Evolutionary conservation across 306 rosid genomes (phyloP).

Genomic region (Comarum palustre): DNA sequence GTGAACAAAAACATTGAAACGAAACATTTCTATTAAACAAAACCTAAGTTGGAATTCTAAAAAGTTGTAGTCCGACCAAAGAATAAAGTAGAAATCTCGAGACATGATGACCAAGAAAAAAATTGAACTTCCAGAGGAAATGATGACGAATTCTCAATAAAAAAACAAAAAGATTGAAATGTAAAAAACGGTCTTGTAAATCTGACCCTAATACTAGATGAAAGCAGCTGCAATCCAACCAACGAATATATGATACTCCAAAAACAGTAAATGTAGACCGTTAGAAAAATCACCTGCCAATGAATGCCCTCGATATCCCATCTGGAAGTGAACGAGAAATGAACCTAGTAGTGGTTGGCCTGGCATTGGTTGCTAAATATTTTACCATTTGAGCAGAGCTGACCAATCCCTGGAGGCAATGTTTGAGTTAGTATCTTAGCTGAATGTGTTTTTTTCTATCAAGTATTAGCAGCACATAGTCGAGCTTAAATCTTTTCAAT

Average conservation of each 20-base stretch:
- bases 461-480: background rate
- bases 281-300: constrained; percentile 74
- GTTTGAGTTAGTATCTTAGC: constrained; percentile 34
- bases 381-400: constrained; percentile 98
- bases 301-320: constrained; percentile 80
- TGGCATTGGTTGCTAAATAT: constrained; percentile 76
- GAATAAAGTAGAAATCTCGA: background rate
- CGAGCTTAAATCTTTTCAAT: background rate
- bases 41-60: background rate
- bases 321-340: constrained; percentile 75
- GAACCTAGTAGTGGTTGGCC: constrained; percentile 81
- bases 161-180: background rate
- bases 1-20: background rate
- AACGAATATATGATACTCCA: background rate
- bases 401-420: constrained; percentile 71
- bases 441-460: constrained; percentile 2
- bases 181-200: background rate
- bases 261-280: background rate
- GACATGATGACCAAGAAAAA: background rate
- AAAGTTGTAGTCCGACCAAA: background rate
- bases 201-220: background rate
- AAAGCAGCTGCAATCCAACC: background rate
- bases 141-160: background rate
- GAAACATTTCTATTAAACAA: background rate
- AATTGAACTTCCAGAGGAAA: background rate